Base-by-base conservation (phyloP, 2,329 filamentous ascomycete species). In the Diaporthe aspalathi region DNA sequence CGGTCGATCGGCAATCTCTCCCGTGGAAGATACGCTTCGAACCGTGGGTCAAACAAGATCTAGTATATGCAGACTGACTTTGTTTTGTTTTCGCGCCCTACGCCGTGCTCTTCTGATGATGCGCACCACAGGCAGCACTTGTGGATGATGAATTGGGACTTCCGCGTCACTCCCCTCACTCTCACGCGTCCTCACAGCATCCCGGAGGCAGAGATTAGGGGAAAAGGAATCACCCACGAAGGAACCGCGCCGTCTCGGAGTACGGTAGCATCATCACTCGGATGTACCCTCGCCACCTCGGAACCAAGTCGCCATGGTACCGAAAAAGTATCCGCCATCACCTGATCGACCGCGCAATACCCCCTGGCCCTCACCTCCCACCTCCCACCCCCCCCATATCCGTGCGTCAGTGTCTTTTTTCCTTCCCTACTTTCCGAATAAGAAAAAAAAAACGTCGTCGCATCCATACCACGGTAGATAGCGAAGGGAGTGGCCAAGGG, bases 281-380 rank as follows among this genome's bases (percentile, higher is more conserved):
- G 60, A 50, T 65, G 60, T 38, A 63, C 27, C 45, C 43, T 65
- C n/a, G 60, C 60, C 45, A 65, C 60, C 45, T 65, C 60, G 60
- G 60, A 65, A 65, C 60, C n/a, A 65, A 24, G 20, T 50, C 20
- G 60, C 60, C 27, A 27, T 65, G 60, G 45, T 65, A 65, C 60
- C 60, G 60, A 65, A 65, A 65, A 65, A 65, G 60, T 65, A 50
- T 38, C 60, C 60, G 60, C 38, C 60, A 29, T 65, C 45, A 65
- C 45, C 60, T 65, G 60, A 65, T 65, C 9, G 29, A 65, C 60
- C n/a, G 29, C 60, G 60, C 45, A 50, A 65, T 50, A 50, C 20
- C 60, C 60, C 60, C 60, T 38, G n/a, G n/a, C 29, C 32, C 32
- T 32, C 32, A 32, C 8, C 32, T 5, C 32, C 8, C 5, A 32